Evolutionary conservation across 2,329 filamentous ascomycete genomes (phyloP).

Genomic region (Ascochyta fabae): DNA sequence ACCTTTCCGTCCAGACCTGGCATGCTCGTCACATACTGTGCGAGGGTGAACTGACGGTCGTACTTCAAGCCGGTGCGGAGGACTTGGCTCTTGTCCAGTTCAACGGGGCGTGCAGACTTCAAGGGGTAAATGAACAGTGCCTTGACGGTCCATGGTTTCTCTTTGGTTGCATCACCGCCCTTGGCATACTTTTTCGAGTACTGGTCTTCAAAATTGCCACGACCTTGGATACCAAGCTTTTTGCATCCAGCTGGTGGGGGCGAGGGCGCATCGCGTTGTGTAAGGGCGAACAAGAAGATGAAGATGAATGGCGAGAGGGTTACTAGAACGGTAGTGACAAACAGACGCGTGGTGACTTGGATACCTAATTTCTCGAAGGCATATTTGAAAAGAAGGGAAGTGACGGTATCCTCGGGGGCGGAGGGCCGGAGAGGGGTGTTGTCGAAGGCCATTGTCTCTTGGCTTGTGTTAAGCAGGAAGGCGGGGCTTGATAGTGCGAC

Average conservation of each 20-base stretch:
- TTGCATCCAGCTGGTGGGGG: slow-evolving; percentile 56
- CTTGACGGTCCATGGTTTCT: slow-evolving; percentile 59
- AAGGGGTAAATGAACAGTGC: slow-evolving; percentile 82
- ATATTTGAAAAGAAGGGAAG: neutral
- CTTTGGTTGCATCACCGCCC: slow-evolving; percentile 33
- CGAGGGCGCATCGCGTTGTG: slow-evolving; percentile 28
- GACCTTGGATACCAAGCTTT: slow-evolving; percentile 57
- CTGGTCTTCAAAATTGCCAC: slow-evolving; percentile 64
- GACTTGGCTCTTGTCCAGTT: slow-evolving; percentile 70
- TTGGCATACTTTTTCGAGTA: slow-evolving; percentile 58
- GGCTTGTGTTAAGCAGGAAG: neutral
- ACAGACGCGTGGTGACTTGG: slow-evolving; percentile 19
- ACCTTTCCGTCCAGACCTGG: slow-evolving; percentile 53
- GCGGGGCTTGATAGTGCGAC: no score
- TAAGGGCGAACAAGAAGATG: slow-evolving; percentile 31
- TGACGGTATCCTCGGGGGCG: neutral
- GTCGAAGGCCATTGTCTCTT: slow-evolving; percentile 1
- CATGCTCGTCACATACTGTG: slow-evolving; percentile 60
- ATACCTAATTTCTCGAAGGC: slow-evolving; percentile 11
- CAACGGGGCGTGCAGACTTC: slow-evolving; percentile 81
- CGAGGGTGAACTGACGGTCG: slow-evolving; percentile 85
- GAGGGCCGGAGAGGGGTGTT: neutral
- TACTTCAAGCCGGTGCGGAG: slow-evolving; percentile 73
- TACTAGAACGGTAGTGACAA: slow-evolving; percentile 22
- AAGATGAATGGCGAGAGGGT: slow-evolving; percentile 26